Conservation (phyloP, 371 early-diverging fungal species). For the Actinomortierella wolfii region DNA sequence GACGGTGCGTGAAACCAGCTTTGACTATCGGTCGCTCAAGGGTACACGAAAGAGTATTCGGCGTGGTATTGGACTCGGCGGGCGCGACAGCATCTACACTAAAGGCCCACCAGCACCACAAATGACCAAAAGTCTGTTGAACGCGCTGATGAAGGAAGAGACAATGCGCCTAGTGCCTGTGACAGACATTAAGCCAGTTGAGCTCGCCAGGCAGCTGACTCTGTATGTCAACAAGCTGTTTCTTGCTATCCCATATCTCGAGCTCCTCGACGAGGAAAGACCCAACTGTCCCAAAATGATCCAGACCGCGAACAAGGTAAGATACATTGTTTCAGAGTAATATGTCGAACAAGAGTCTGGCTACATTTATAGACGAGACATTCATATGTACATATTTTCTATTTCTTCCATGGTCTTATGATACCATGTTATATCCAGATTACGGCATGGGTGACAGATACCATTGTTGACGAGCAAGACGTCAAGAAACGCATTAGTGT, state of each 20-base stretch:
- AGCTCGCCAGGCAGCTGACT: slow-evolving; percentile 90
- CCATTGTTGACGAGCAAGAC: slow-evolving; percentile 77
- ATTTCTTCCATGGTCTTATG: background rate
- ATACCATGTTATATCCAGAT: slow-evolving; percentile 43
- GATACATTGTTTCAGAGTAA: background rate
- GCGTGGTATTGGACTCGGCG: slow-evolving; percentile 24
- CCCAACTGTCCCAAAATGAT: slow-evolving; percentile 70
- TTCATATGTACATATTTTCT: background rate
- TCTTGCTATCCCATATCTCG: slow-evolving; percentile 74
- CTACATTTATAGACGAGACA: background rate
- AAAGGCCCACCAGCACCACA: slow-evolving; percentile 27
- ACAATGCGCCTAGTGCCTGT: slow-evolving; percentile 60
- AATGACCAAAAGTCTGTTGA: slow-evolving; percentile 56
- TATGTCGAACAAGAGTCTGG: background rate
- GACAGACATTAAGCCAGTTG: slow-evolving; percentile 84
- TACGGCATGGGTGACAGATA: slow-evolving; percentile 78
- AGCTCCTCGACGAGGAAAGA: slow-evolving; percentile 76
- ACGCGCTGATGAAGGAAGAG: slow-evolving; percentile 58
- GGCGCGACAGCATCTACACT: slow-evolving; percentile 39
- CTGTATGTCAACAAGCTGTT: slow-evolving; percentile 81
- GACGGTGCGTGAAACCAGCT: no score
- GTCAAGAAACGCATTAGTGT: slow-evolving; percentile 72
- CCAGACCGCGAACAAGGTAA: slow-evolving; percentile 48
- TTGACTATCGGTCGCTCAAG: background rate
- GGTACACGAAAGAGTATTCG: background rate